Evolutionary conservation across 2,329 filamentous ascomycete species (phyloP).

Genomic region (Hypoxylon sp.): DNA sequence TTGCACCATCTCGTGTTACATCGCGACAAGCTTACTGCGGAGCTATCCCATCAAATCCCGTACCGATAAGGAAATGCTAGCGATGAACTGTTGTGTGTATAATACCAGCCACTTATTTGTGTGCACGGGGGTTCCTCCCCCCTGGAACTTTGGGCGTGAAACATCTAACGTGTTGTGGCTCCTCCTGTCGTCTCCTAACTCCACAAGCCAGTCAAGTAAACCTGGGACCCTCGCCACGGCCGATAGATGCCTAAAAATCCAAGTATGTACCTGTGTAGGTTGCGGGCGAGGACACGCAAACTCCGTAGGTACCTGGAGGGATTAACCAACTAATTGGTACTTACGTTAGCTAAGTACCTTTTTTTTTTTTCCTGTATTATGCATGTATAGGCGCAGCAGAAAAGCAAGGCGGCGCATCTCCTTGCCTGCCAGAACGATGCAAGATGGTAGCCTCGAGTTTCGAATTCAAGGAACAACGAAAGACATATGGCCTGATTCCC

Average conservation of each 20-base stretch:
- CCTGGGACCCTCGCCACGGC: conserved; percentile 10
- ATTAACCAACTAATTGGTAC: conserved; percentile 1
- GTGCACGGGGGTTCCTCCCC: conserved; percentile 34
- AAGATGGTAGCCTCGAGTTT: conserved; percentile 35
- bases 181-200: conserved; percentile 31
- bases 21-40: conserved; percentile 42
- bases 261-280: conserved; percentile 8
- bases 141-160: conserved; percentile 40
- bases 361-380: not conserved
- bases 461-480: conserved; percentile 24
- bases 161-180: conserved; percentile 46
- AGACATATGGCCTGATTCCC: conserved; percentile 33
- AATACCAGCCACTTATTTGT: conserved; percentile 51
- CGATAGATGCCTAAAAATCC: conserved; percentile 36
- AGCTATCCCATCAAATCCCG: conserved; percentile 34
- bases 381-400: conserved; percentile 21
- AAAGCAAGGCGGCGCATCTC: conserved; percentile 31
- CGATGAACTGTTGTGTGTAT: conserved; percentile 38
- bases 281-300: conserved; percentile 15
- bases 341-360: not conserved
- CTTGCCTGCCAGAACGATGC: conserved; percentile 17
- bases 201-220: conserved; percentile 19
- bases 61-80: conserved; percentile 37
- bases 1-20: conserved; percentile 42
- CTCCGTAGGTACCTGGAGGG: conserved; percentile 22